Conservation (phyloP, 305 asterid genomes). For the Ilex paraguariensis region DNA sequence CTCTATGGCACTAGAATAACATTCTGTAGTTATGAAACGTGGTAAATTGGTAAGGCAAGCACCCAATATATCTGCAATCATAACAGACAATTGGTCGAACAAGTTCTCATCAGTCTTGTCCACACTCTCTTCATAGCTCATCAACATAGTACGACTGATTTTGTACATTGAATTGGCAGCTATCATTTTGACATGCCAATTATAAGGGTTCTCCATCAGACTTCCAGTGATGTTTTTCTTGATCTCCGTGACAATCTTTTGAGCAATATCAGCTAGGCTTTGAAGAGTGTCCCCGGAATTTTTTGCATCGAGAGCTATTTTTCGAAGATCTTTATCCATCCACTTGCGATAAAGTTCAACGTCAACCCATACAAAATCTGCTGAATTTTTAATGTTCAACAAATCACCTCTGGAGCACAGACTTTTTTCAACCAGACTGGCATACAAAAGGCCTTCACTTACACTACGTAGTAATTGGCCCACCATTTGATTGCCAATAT, state of each 20-base stretch:
- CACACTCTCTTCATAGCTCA: conserved; percentile 11
- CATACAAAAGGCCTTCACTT: conserved; percentile 9
- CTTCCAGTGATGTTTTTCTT: conserved; percentile 10
- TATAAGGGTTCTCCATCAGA: conserved; percentile 30
- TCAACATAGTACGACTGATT: conserved; percentile 26
- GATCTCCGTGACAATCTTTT: conserved; percentile 11
- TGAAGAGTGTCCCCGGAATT: conserved; percentile 9
- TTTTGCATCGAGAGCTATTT: conserved; percentile 3
- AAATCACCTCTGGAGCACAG: background rate
- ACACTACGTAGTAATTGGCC: conserved; percentile 1
- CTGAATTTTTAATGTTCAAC: conserved; percentile 16
- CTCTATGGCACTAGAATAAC: no score
- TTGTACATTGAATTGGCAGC: conserved; percentile 33
- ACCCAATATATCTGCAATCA: no score
- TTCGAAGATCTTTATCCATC: background rate
- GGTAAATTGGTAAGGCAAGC: no score
- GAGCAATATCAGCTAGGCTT: conserved; percentile 9
- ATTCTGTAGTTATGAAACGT: no score
- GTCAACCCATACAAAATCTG: conserved; percentile 16
- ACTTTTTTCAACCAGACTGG: conserved; percentile 9
- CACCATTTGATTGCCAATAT: conserved; percentile 1
- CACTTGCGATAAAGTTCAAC: conserved; percentile 3
- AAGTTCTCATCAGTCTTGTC: conserved; percentile 24
- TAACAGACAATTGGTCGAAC: no score
- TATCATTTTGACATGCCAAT: conserved; percentile 40